These are phyloP conservation scores for Zygotorulaspora chibaensis DNA, from an alignment of 805 yeast species.

Conservation along the genomic window DNA sequence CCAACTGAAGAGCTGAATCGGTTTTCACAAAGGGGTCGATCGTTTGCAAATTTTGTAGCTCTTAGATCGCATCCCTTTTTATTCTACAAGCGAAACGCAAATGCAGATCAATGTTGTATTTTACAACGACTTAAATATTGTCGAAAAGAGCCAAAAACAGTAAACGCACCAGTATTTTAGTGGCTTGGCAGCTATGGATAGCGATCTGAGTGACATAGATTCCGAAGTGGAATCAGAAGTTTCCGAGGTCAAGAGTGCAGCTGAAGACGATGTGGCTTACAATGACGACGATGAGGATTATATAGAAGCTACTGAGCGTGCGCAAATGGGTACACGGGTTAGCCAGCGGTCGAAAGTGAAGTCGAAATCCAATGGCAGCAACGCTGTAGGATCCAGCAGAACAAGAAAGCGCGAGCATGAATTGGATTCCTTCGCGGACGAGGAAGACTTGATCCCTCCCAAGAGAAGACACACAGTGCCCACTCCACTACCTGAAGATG, in stretches of 20 bases:
- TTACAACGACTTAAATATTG: neutral
- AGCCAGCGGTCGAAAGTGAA: no score
- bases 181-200: slow-evolving; percentile 11
- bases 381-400: neutral
- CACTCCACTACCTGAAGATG: slow-evolving; percentile 3
- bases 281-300: slow-evolving; percentile 20
- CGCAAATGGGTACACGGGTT: neutral
- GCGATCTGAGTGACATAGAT: slow-evolving; percentile 18
- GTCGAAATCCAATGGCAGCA: neutral
- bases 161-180: neutral
- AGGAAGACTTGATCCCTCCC: slow-evolving; percentile 4
- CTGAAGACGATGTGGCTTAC: slow-evolving; percentile 11
- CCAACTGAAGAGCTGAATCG: neutral
- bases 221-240: slow-evolving; percentile 16
- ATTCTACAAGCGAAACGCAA: neutral
- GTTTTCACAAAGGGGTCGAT: neutral
- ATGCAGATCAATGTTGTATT: neutral
- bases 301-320: slow-evolving; percentile 12
- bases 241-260: slow-evolving; percentile 14
- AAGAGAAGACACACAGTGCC: neutral
- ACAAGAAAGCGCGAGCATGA: slow-evolving; percentile 1
- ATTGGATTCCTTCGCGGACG: neutral
- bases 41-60: no score
- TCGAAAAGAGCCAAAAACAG: neutral
- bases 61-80: neutral